Conservation (phyloP, 73 alveolate species). For the Blepharisma japonicum region DNA sequence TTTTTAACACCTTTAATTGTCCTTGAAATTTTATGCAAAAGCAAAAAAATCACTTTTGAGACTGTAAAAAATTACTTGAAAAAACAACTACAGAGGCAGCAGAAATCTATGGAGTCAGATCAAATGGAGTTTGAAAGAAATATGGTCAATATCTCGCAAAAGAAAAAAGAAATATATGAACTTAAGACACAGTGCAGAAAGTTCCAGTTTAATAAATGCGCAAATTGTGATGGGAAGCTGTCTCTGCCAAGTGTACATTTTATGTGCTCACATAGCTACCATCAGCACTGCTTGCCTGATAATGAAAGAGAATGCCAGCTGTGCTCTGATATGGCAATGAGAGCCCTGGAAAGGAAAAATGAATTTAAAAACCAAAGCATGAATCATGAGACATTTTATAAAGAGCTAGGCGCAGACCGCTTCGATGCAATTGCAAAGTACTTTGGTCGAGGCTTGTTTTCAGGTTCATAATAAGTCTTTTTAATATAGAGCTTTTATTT, state of each 20-base stretch:
- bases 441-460: slow-evolving; percentile 61
- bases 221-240: slow-evolving; percentile 55
- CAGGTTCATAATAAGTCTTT: slow-evolving; percentile 15
- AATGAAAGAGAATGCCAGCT: slow-evolving; percentile 38
- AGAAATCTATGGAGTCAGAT: neutral
- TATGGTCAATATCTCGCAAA: neutral
- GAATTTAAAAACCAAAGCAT: slow-evolving; percentile 34
- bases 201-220: slow-evolving; percentile 62
- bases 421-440: slow-evolving; percentile 58
- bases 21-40: slow-evolving; percentile 15
- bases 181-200: slow-evolving; percentile 14
- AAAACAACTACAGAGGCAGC: neutral
- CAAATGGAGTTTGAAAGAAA: neutral
- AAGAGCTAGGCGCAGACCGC: slow-evolving; percentile 50
- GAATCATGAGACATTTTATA: slow-evolving; percentile 38
- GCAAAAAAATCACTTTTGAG: slow-evolving; percentile 25
- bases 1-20: slow-evolving; percentile 23
- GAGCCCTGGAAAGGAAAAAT: slow-evolving; percentile 40
- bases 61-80: slow-evolving; percentile 23
- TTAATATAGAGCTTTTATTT: no score
- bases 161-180: slow-evolving; percentile 21
- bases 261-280: slow-evolving; percentile 80
- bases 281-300: slow-evolving; percentile 61
- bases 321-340: slow-evolving; percentile 34
- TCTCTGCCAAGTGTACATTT: slow-evolving; percentile 73